Base-by-base conservation (phyloP, 257 asterid genomes). In the Petunia secreta region DNA sequence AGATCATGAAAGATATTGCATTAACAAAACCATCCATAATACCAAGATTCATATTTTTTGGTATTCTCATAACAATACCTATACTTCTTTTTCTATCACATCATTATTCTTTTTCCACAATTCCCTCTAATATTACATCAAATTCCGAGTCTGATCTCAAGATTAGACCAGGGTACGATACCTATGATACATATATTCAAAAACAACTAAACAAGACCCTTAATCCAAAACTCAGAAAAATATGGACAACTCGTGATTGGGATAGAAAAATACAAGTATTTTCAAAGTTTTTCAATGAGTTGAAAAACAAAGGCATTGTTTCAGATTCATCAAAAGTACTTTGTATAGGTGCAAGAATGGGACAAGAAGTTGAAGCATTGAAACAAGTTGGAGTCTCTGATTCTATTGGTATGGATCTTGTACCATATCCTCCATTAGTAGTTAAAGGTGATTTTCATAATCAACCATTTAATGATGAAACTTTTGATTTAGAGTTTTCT, bases 181-280 rank as follows among this genome's bases (percentile, higher is more conserved):
- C 98, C 85, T 95, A 95, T 89, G 97, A 95, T 3, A 57, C 85
- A n/a, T 95, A 93, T 87, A 89, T 95, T 82, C 83, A 93, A 34
- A 91, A 87, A 66, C 98, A 95, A 82, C 94, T 95, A 67, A 91
- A 95, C 91, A 95, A 95, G 87, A 95, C 98, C 75, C 97, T 95
- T 75, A 91, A 93, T 77, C 96, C 97, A 4, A 89, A 90, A 58
- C 97, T 95, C 76, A 86, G 99, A 10, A 16, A 89, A n/a, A 81
- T 91, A 55, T 95, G 99, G 98, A 89, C 88, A 16, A 95, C 98
- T 83, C 98, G 97, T 5, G 99, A 95, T 39, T 95, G 99, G 99
- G 82, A 86, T 78, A 85, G 99, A 37, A 95, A 95, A 75, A 91
- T 95, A 75, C 48, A 57, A 4, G 94, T 92, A n/a, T 95, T 95